phyloP scores from a whole-genome alignment of 768 basidiomycete species.

The Psilocybe subaeruginosa region DNA sequence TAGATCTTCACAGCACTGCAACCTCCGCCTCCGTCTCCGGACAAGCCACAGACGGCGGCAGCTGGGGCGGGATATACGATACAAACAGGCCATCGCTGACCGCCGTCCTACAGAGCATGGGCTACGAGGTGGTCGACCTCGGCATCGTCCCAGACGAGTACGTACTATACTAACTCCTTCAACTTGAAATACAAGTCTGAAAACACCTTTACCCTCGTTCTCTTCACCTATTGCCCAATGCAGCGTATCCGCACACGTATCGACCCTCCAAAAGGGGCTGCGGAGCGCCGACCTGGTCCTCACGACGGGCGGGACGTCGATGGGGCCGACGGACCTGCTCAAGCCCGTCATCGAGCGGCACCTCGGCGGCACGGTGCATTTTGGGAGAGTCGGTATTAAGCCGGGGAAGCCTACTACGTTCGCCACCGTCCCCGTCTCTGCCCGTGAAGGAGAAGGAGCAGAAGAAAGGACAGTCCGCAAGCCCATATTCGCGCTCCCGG shows the following conservation, averaged over 20 bases:
- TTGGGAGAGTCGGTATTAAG: slow-evolving; percentile 84
- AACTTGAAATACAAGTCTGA: background rate
- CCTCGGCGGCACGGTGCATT: slow-evolving; percentile 77
- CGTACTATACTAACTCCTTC: slow-evolving; percentile 24
- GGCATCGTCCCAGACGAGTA: slow-evolving; percentile 82
- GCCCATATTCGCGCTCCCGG: slow-evolving; percentile 83
- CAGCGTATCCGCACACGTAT: slow-evolving; percentile 60
- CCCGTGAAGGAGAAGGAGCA: background rate
- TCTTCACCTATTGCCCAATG: background rate
- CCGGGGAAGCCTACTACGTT: slow-evolving; percentile 92
- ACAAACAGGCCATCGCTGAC: slow-evolving; percentile 84
- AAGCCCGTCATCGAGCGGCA: slow-evolving; percentile 88
- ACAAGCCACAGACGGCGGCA: slow-evolving; percentile 13
- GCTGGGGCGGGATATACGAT: slow-evolving; percentile 80
- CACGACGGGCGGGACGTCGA: slow-evolving; percentile 89
- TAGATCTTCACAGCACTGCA: slow-evolving; percentile 18
- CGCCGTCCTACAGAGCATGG: slow-evolving; percentile 70
- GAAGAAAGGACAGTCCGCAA: slow-evolving; percentile 38
- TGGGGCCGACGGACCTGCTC: slow-evolving; percentile 86
- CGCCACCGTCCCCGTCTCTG: slow-evolving; percentile 62
- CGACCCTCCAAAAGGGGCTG: slow-evolving; percentile 58
- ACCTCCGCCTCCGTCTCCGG: background rate
- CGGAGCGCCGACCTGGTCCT: slow-evolving; percentile 72
- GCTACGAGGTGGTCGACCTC: slow-evolving; percentile 78
- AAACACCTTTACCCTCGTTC: background rate